Percentiles rank a stretch among this genome's conserved stretches.
Evolutionary conservation across 176 grass and related monocot species (phyloP).

Genomic region (Oryza meridionalis): DNA sequence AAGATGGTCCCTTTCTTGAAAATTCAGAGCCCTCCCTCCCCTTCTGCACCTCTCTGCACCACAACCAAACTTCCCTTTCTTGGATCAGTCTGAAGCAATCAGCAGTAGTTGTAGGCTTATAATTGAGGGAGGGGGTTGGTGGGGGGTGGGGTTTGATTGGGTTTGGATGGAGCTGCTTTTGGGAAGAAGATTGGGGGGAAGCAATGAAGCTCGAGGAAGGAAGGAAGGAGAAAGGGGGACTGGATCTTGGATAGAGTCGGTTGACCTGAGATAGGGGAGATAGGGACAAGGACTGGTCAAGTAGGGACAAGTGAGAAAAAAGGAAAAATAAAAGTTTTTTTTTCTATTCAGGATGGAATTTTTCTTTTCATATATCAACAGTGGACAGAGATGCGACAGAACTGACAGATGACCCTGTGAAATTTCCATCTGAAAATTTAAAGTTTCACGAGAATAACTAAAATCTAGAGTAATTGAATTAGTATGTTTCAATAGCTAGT

Average conservation of each 20-base stretch:
- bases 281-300: conserved; percentile 22
- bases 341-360: conserved; percentile 11
- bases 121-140: conserved; percentile 36
- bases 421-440: not conserved
- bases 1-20: conserved; percentile 22
- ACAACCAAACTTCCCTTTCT: not conserved
- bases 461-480: no score
- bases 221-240: not conserved
- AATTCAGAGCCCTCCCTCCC: not conserved
- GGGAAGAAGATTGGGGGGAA: not conserved
- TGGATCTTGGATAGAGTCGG: conserved; percentile 48
- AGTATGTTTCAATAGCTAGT: no score
- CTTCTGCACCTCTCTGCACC: conserved; percentile 5
- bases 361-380: not conserved
- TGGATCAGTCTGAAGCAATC: conserved; percentile 38
- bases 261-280: conserved; percentile 35
- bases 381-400: not conserved
- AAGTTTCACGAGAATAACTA: not conserved
- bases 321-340: not conserved
- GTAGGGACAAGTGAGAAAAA: conserved; percentile 33
- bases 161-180: conserved; percentile 11
- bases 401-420: not conserved
- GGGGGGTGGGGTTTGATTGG: not conserved
- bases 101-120: conserved; percentile 25
- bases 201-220: not conserved